Evolutionary conservation across 371 early-diverging fungal species (phyloP).

Genomic region (Catenaria anguillulae): DNA sequence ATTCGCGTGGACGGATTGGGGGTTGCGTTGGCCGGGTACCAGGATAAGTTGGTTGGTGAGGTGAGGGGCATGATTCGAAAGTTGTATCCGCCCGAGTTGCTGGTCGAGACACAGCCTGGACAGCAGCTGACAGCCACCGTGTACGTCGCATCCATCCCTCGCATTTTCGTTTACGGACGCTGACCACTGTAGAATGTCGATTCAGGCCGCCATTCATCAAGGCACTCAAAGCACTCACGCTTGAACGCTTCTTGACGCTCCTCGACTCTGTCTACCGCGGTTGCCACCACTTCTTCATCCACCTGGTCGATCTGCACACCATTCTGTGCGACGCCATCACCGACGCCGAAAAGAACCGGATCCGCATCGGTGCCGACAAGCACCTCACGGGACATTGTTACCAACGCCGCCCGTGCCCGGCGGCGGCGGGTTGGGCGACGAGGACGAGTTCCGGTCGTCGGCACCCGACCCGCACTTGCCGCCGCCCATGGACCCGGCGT

Average conservation of each 20-base stretch:
- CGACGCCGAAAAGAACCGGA: constrained; percentile 28
- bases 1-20: constrained; percentile 50
- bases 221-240: constrained; percentile 41
- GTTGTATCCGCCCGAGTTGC: constrained; percentile 27
- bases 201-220: background rate
- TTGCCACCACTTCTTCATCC: constrained; percentile 42
- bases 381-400: background rate
- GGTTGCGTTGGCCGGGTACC: constrained; percentile 49
- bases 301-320: constrained; percentile 43
- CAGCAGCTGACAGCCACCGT: no score
- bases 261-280: constrained; percentile 50
- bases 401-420: background rate
- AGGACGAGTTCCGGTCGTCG: constrained; percentile 18
- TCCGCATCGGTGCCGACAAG: constrained; percentile 10
- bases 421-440: constrained; percentile 17
- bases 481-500: constrained; percentile 3
- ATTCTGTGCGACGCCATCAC: constrained; percentile 32
- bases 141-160: no score
- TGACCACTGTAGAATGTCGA: constrained; percentile 12
- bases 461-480: constrained; percentile 15
- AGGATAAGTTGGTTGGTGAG: constrained; percentile 52
- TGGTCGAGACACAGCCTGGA: background rate
- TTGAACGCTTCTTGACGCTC: constrained; percentile 62
- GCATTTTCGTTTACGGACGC: no score
- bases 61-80: constrained; percentile 57